These are phyloP conservation scores for Linum tenue DNA, from an alignment of 345 rosid genomes.

Conservation along the genomic window DNA sequence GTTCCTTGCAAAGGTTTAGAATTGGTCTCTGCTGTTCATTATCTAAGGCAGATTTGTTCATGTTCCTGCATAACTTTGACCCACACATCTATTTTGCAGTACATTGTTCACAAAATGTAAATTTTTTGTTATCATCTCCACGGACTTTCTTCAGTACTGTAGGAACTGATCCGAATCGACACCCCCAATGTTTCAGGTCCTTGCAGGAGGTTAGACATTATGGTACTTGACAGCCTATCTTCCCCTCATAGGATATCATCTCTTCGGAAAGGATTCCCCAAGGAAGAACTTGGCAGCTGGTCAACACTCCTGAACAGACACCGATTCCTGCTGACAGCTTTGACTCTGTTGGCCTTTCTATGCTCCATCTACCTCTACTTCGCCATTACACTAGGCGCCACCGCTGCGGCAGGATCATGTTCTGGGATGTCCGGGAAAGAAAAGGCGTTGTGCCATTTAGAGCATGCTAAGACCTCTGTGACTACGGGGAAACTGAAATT, in stretches of 20 bases:
- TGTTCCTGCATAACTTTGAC: not conserved
- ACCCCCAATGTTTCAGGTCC: not conserved
- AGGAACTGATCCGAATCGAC: not conserved
- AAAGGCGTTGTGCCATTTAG: conserved; percentile 51
- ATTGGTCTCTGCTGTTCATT: too few relatives aligned
- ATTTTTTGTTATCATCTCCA: too few relatives aligned
- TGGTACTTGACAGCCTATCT: conserved; percentile 73
- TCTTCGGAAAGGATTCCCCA: conserved; percentile 45
- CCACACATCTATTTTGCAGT: not conserved
- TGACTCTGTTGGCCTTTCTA: conserved; percentile 61
- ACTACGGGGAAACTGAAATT: conserved; percentile 21
- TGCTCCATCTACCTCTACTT: conserved; percentile 89
- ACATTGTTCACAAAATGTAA: not conserved
- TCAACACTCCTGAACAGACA: conserved; percentile 64
- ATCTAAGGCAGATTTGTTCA: not conserved
- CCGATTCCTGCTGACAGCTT: conserved; percentile 76
- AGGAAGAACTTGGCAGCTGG: conserved; percentile 81
- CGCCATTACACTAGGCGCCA: conserved; percentile 65
- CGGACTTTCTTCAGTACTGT: too few relatives aligned
- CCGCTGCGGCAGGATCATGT: conserved; percentile 28
- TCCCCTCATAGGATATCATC: conserved; percentile 70
- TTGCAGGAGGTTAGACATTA: conserved; percentile 8
- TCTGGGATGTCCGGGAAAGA: conserved; percentile 52
- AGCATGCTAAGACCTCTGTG: conserved; percentile 31
- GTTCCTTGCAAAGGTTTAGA: too few relatives aligned